phyloP scores from a whole-genome alignment of 345 rosid species.

The Cardamine resedifolia region DNA sequence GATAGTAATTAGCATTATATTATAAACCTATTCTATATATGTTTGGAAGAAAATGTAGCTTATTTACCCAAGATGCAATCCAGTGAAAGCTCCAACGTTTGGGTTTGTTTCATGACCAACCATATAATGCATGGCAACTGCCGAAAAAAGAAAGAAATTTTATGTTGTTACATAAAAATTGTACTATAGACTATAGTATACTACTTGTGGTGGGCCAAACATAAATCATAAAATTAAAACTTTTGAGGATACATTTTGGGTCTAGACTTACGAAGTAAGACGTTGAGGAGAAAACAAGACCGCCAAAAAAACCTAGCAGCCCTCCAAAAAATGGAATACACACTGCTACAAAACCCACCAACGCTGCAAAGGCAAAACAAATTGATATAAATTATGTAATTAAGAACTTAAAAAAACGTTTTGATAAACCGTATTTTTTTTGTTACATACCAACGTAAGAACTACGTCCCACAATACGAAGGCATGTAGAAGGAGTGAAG shows the following conservation, averaged over 20 bases:
- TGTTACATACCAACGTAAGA: neutral
- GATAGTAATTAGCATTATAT: neutral
- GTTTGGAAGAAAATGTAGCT: constrained; percentile 2
- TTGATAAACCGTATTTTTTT: neutral
- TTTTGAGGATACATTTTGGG: neutral
- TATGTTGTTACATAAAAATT: neutral
- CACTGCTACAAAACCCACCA: constrained; percentile 41
- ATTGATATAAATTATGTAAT: neutral
- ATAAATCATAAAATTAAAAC: no score
- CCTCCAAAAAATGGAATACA: constrained; percentile 55
- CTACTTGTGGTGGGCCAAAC: no score
- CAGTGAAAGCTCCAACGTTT: constrained; percentile 8
- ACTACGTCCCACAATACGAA: constrained; percentile 36
- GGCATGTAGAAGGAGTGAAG: neutral
- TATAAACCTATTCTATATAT: constrained; percentile 7
- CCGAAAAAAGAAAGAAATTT: neutral
- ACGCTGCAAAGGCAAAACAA: constrained; percentile 18
- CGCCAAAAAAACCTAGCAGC: constrained; percentile 46
- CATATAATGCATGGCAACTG: constrained; percentile 41
- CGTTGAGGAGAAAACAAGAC: constrained; percentile 49
- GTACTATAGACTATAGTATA: neutral
- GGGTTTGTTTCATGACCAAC: constrained; percentile 5
- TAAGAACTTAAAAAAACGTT: neutral
- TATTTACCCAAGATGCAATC: constrained; percentile 11
- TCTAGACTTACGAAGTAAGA: constrained; percentile 43